Base-by-base conservation (phyloP, 768 basidiomycete genomes). In the Boletus tylopilopsis region DNA sequence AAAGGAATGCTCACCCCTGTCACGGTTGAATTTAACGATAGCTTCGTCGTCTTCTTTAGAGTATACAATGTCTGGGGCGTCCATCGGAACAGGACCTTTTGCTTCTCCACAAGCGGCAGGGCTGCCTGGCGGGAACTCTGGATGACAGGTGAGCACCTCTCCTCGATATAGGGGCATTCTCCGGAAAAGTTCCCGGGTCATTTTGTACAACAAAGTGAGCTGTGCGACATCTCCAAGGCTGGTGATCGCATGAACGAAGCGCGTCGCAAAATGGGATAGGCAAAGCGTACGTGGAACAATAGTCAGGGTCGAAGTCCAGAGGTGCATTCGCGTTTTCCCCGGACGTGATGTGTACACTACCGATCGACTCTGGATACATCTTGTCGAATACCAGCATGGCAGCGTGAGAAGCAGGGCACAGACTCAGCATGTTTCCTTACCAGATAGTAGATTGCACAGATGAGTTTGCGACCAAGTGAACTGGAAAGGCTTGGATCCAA, bases 171-270 rank as follows among this genome's bases (percentile, higher is more conserved):
- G 44, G 8, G 68, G 58, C 76, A 83, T 77, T 13, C 84, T 76
- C 32, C 84, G 75, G 5, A 69, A 65, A 12, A 79, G 53, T 62
- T 86, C 83, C 2, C 82, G 72, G 5, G 61, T 49, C 45, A 71
- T 73, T 56, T 85, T 86, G 62, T 83, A 85, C 0, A 58, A 70
- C 72, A 76, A 1, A 11, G 8, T 34, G 16, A 44, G 32, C 22
- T 10, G 32, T 16, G 22, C 8, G 10, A 44, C 10, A 21, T 44
- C 42, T 6, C 69, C 35, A 5, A 48, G 30, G n/a, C 62, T 64
- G 25, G 13, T 27, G 2, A 25, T 33, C 3, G 0, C 13, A 36
- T 34, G 11, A 27, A 24, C 10, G 18, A 18, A 11, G 24, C 13
- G 2, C 19, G 5, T 5, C 6, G 30, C 15, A 13, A 6, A 13